Evolutionary conservation across 2,329 filamentous ascomycete species (phyloP).

Genomic region (Aspergillus tubingensis): DNA sequence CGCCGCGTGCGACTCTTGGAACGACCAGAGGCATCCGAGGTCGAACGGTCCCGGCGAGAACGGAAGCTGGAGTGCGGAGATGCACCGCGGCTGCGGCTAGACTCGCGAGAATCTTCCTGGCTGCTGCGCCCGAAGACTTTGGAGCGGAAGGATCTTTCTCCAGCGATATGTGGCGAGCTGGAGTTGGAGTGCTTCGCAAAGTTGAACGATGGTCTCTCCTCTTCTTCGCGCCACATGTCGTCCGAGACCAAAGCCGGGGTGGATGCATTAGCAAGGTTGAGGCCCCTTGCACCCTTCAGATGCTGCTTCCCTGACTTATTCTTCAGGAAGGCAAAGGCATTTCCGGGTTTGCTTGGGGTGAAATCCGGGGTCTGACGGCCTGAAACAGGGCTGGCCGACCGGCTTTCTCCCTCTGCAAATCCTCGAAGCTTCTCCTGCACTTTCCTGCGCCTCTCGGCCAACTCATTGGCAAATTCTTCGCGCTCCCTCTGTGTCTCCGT

Average conservation of each 20-base stretch:
- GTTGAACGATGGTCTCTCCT: conserved; percentile 32
- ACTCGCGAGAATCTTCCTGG: conserved; percentile 39
- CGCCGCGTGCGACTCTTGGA: conserved; percentile 57
- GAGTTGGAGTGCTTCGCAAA: conserved; percentile 40
- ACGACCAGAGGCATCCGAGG: conserved; percentile 55
- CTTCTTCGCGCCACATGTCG: conserved; percentile 42
- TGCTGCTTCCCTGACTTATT: conserved; percentile 42
- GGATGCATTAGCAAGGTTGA: conserved; percentile 44
- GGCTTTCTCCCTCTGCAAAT: conserved; percentile 45
- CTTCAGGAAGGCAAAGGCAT: conserved; percentile 49
- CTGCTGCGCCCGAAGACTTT: conserved; percentile 33
- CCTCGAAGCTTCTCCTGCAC: conserved; percentile 52
- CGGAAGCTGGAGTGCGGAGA: conserved; percentile 44
- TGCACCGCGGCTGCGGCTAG: conserved; percentile 36
- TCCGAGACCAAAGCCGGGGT: conserved; percentile 38
- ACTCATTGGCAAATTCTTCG: conserved; percentile 51
- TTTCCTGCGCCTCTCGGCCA: conserved; percentile 49
- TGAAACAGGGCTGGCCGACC: conserved; percentile 47
- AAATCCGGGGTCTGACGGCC: conserved; percentile 38
- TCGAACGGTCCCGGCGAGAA: conserved; percentile 54
- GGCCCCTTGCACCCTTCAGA: conserved; percentile 44
- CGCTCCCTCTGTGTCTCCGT: conserved; percentile 53
- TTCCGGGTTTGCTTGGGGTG: conserved; percentile 36
- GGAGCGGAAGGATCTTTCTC: conserved; percentile 31
- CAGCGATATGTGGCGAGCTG: conserved; percentile 39